Evolutionary conservation across 2,329 filamentous ascomycete species (phyloP), one percentile per base, ranked within the genome.

Genomic region (Incumbomyces lentus): DNA sequence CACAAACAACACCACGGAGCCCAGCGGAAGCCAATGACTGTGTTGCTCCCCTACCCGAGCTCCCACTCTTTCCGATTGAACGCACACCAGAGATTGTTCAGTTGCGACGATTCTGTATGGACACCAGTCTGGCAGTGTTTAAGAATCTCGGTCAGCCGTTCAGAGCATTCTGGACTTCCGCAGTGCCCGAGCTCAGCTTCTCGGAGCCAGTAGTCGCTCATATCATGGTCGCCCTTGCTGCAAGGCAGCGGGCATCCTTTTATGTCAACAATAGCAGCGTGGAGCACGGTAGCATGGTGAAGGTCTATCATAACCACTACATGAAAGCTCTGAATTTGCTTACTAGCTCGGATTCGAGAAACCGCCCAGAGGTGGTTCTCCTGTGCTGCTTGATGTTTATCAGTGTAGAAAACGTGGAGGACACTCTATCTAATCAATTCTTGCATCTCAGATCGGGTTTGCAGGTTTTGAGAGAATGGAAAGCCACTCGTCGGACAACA

Each of bases 371-470:
- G 26, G 38, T 45, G 33, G 22, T 45, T 30, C 33, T 45, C 7
- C 34, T 45, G 11, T 45, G 42, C 18, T 45, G 42, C 19, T 18
- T 45, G 42, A 45, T 45, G 42, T 45, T 45, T 17, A 45, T 45
- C n/a, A 45, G 42, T 16, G 38, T 45, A 33, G 42, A 45, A 19
- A 45, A 45, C 26, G 42, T 45, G 11, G 33, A 45, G 13, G 42
- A 45, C 18, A 45, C 42, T 10, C 22, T 45, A 17, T 45, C 42
- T 10, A 45, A 45, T 29, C 30, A 17, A n/a, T 45, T 45, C 16
- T 22, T 45, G n/a, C 42, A 45, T 18, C 34, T 45, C 3, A 10
- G 42, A 10, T 45, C 42, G 4, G 42, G 42, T 6, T 18, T 45
- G 19, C 33, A 45, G 33, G 42, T 45, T 11, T 16, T 45, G n/a